Evolutionary conservation across 2,329 filamentous ascomycete species (phyloP).

Genomic region (Pseudocercospora macadamiae): DNA sequence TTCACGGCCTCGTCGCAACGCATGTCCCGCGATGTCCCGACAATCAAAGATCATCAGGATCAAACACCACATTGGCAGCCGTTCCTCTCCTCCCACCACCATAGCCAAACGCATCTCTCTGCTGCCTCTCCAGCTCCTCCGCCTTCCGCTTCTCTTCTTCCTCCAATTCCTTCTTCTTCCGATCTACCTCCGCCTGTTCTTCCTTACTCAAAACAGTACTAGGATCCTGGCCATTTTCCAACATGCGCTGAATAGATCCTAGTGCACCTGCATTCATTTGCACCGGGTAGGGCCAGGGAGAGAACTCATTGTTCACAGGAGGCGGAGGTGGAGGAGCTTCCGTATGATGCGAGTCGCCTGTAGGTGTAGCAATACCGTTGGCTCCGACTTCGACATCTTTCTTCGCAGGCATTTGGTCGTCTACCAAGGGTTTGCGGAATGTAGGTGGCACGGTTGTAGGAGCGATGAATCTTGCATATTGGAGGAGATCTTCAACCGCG

Average conservation of each 20-base stretch:
- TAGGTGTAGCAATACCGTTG: conserved; percentile 39
- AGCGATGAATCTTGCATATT: conserved; percentile 77
- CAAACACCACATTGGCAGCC: conserved; percentile 36
- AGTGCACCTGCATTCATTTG: conserved; percentile 71
- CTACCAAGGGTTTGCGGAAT: conserved; percentile 36
- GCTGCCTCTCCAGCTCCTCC: conserved; percentile 28
- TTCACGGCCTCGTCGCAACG: too few species aligned
- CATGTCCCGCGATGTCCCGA: too few species aligned
- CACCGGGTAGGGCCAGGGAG: conserved; percentile 75
- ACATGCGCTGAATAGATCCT: conserved; percentile 61
- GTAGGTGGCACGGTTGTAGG: conserved; percentile 76
- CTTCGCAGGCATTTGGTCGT: conserved; percentile 13
- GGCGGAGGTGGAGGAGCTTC: conserved; percentile 32
- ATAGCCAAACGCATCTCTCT: conserved; percentile 22
- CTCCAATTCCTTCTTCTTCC: conserved; percentile 42
- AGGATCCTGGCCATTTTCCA: conserved; percentile 65
- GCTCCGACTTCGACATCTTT: conserved; percentile 19
- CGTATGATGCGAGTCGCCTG: too few species aligned
- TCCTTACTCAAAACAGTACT: conserved; percentile 47
- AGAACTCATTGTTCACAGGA: conserved; percentile 57
- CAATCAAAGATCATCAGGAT: conserved; percentile 38
- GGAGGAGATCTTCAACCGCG: conserved; percentile 72
- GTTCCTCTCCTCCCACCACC: conserved; percentile 20
- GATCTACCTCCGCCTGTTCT: conserved; percentile 44
- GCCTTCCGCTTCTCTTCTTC: conserved; percentile 42